Percentiles rank a stretch among this genome's conserved stretches.
Evolutionary conservation across 2,329 filamentous ascomycete genomes (phyloP).

Genomic region (Cylindrodendrum hubeiense): DNA sequence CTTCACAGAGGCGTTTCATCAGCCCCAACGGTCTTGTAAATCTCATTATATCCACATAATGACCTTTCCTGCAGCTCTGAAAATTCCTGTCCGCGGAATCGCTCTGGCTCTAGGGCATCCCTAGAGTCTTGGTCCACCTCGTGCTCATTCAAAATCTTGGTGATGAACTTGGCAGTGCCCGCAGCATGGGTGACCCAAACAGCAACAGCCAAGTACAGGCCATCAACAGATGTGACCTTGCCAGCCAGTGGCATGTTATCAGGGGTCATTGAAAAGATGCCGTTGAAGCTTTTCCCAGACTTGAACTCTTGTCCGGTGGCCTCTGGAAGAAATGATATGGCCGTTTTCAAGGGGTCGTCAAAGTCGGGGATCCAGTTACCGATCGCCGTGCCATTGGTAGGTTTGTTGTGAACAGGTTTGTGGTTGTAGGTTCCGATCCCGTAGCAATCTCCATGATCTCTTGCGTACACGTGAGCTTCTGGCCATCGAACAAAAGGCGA

Average conservation of each 20-base stretch:
- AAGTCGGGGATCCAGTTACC: slow-evolving; percentile 35
- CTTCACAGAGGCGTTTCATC: neutral
- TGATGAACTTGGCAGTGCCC: slow-evolving; percentile 33
- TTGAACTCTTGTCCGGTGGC: slow-evolving; percentile 22
- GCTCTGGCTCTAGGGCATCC: slow-evolving; percentile 32
- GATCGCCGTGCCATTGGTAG: slow-evolving; percentile 25
- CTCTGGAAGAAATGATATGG: slow-evolving; percentile 25
- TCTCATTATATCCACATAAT: slow-evolving; percentile 36
- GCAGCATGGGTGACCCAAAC: slow-evolving; percentile 42
- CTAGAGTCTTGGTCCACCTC: slow-evolving; percentile 22
- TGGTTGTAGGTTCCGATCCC: slow-evolving; percentile 42
- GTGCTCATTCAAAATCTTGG: slow-evolving; percentile 21
- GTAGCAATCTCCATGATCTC: slow-evolving; percentile 37
- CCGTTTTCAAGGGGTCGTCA: slow-evolving; percentile 28
- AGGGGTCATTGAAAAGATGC: slow-evolving; percentile 43
- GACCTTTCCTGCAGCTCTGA: slow-evolving; percentile 31
- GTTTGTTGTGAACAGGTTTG: slow-evolving; percentile 21
- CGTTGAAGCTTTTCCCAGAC: slow-evolving; percentile 31
- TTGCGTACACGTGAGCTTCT: slow-evolving; percentile 38
- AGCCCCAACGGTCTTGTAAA: slow-evolving; percentile 37
- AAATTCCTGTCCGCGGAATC: slow-evolving; percentile 32
- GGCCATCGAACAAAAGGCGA: slow-evolving; percentile 37
- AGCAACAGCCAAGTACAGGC: slow-evolving; percentile 32
- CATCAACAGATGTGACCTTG: slow-evolving; percentile 1
- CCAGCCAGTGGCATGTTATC: slow-evolving; percentile 43